Conservation (phyloP, 495 filamentous ascomycete genomes). For the Neurospora hispaniola region DNA sequence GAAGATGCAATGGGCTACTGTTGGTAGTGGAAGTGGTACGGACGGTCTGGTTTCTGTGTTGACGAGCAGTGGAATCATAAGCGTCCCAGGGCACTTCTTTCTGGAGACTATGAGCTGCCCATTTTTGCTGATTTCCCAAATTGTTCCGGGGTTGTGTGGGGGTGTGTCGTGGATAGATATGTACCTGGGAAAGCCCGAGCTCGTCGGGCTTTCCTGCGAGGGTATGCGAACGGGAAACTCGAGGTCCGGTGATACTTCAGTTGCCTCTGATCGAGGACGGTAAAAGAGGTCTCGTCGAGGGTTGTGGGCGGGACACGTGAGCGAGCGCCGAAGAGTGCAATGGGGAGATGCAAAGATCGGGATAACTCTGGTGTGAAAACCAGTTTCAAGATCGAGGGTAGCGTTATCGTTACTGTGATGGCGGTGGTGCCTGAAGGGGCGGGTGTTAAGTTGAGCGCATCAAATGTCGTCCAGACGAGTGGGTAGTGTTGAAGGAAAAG, state of each 20-base stretch:
- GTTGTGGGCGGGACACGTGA: background rate
- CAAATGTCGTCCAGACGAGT: background rate
- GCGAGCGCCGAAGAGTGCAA: background rate
- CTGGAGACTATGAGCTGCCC: slow-evolving; percentile 5
- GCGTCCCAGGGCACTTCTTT: slow-evolving; percentile 8
- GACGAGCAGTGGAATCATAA: slow-evolving; percentile 1
- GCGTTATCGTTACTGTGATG: background rate
- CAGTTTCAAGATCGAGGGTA: background rate
- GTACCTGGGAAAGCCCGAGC: background rate
- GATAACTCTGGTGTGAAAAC: background rate
- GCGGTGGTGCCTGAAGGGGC: background rate
- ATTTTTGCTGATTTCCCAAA: slow-evolving; percentile 6
- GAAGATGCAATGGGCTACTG: background rate
- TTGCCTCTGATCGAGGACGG: background rate
- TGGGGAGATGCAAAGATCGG: background rate
- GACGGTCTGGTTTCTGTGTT: background rate
- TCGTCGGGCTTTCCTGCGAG: background rate
- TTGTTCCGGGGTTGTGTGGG: background rate
- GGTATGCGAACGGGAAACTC: background rate
- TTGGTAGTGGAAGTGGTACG: background rate
- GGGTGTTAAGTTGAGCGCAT: background rate
- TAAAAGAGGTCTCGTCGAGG: background rate
- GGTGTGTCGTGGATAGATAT: background rate
- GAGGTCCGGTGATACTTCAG: background rate
- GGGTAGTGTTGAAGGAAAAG: background rate